Evolutionary conservation across 2,329 filamentous ascomycete genomes (phyloP), one percentile per base, ranked within the genome.

Genomic region (Pezicula radicicola): DNA sequence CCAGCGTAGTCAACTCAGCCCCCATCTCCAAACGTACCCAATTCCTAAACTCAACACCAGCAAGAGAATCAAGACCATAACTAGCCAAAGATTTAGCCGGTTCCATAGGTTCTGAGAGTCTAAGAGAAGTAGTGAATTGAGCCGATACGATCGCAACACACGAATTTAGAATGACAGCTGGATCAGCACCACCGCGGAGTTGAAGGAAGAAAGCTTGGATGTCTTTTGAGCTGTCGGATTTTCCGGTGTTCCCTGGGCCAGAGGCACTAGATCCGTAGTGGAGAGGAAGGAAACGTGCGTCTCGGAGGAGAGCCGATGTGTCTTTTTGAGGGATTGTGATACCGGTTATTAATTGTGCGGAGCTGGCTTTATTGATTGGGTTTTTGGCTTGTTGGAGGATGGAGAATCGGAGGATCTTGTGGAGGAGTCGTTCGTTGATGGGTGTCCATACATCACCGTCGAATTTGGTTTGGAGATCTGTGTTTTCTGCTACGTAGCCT

Each of bases 41-140:
- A 55, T 73, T 78, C 9, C 77, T 70, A 4, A 79, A 64, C 12
- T 74, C 74, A 16, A 80, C 75, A 2, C 76, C 77, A 6, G 77
- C 72, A 12, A 80, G 68, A 0, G 75, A 79, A 64, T 81, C 78
- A 3, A 80, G 71, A 7, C 57, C 55, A 19, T 57, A 59, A 13
- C 49, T 40, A 15, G 44, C 25, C n/a, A 57, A 18, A 2, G 63
- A 59, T 25, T 63, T 62, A 1, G 54, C 60, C n/a, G 60, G 55
- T 13, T 62, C 55, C 25, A 69, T 58, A 2, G 59, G 50, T 16
- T 60, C 57, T 1, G 54, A 50, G 7, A 68, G 51, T 0, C 62
- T 55, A 16, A 69, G 53, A 7, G 53, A 56, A 46, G 60, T 62
- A 10, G 54, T 55, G 19, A 69, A 55, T 18, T 64, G 56, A 28